A percentile compares a stretch with the other conserved stretches of the same genome.
Conservation (phyloP, 2,329 filamentous ascomycete genomes). For the Thielaviopsis euricoi region DNA sequence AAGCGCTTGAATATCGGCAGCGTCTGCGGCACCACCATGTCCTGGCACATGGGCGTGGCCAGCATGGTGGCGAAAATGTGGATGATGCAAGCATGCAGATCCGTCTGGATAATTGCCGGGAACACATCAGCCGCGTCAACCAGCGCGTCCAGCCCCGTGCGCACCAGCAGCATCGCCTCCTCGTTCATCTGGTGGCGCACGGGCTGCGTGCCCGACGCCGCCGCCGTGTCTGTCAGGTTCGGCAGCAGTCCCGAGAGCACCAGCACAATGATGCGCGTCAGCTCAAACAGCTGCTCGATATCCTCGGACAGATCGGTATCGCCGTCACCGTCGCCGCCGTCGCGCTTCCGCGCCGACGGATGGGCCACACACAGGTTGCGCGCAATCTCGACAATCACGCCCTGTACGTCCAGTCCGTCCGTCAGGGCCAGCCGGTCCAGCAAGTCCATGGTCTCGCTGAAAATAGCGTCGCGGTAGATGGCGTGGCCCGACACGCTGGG, state of each 20-base stretch:
- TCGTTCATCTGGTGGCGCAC: constrained; percentile 69
- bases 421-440: constrained; percentile 85
- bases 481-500: constrained; percentile 91
- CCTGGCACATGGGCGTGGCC: constrained; percentile 68
- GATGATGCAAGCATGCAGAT: constrained; percentile 88
- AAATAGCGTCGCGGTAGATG: constrained; percentile 90
- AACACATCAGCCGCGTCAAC: constrained; percentile 94
- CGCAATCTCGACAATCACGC: constrained; percentile 86
- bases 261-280: constrained; percentile 89
- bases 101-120: constrained; percentile 88
- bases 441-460: constrained; percentile 92
- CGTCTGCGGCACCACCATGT: constrained; percentile 73
- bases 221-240: constrained; percentile 45
- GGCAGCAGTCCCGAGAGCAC: constrained; percentile 79
- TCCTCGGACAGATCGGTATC: constrained; percentile 77
- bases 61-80: constrained; percentile 93
- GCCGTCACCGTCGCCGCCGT: constrained; percentile 29
- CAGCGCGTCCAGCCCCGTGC: constrained; percentile 66
- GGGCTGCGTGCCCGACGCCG: constrained; percentile 22
- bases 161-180: constrained; percentile 67
- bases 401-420: constrained; percentile 74
- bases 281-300: constrained; percentile 92
- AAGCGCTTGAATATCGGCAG: constrained; percentile 88
- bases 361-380: constrained; percentile 80
- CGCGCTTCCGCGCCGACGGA: constrained; percentile 54